These are phyloP conservation scores for Diplodia scrobiculata DNA, from an alignment of 2,329 filamentous ascomycete species.

Conservation along the genomic window DNA sequence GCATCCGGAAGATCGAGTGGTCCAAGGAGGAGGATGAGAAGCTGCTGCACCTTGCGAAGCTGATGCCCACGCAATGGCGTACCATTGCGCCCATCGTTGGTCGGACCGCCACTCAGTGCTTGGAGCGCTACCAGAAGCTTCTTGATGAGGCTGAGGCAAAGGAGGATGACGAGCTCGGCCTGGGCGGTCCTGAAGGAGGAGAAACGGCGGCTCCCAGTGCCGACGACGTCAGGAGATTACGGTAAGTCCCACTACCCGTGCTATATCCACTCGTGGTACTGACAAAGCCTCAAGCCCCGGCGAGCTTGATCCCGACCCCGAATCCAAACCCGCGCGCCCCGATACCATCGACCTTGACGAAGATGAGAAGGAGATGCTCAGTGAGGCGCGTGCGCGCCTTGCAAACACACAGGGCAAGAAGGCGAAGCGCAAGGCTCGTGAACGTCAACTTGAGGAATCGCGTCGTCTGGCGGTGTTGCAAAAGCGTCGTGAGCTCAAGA, in stretches of 20 bases:
- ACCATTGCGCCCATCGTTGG: slow-evolving; percentile 97
- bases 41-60: slow-evolving; percentile 89
- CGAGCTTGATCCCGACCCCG: slow-evolving; percentile 94
- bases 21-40: slow-evolving; percentile 98
- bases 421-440: slow-evolving; percentile 94
- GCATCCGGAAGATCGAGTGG: slow-evolving; percentile 99
- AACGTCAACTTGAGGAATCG: slow-evolving; percentile 93
- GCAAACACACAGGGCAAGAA: slow-evolving; percentile 99
- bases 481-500: slow-evolving; percentile 95
- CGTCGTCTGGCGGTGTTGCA: slow-evolving; percentile 85
- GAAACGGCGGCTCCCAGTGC: slow-evolving; percentile 86
- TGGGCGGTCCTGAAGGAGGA: slow-evolving; percentile 82
- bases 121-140: slow-evolving; percentile 95
- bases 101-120: slow-evolving; percentile 92
- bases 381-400: slow-evolving; percentile 90
- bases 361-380: slow-evolving; percentile 99
- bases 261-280: background rate
- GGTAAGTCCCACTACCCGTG: slow-evolving; percentile 26
- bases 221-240: slow-evolving; percentile 81
- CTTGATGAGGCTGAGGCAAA: slow-evolving; percentile 92
- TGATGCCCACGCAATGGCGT: slow-evolving; percentile 99
- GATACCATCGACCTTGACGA: slow-evolving; percentile 98
- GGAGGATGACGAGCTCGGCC: slow-evolving; percentile 76
- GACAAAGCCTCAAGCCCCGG: slow-evolving; percentile 60
- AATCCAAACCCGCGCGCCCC: slow-evolving; percentile 90